Conservation (phyloP, 192 early-diverging fungal species). For the Glomus cerebriforme region DNA sequence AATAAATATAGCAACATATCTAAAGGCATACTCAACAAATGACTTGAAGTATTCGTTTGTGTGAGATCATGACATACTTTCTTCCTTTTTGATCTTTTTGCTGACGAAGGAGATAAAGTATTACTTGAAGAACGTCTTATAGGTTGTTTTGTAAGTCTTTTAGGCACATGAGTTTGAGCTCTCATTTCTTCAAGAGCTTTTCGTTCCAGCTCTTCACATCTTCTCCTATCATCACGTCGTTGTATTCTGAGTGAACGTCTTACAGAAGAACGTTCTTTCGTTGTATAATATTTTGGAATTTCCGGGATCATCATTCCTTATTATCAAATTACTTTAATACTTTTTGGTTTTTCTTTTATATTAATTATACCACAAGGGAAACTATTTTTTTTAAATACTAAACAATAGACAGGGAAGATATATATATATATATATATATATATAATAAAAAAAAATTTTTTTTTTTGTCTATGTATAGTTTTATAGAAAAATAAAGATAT, state of each 20-base stretch:
- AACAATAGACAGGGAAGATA: too few relatives aligned
- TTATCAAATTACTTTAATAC: neutral
- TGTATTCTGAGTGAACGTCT: conserved; percentile 13
- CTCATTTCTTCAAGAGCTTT: conserved; percentile 2
- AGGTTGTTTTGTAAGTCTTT: conserved; percentile 15
- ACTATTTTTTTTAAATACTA: too few relatives aligned
- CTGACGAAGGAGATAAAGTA: neutral
- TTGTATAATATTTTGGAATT: neutral
- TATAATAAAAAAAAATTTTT: too few relatives aligned
- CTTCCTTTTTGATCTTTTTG: conserved; percentile 7
- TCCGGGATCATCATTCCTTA: neutral
- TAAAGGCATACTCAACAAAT: conserved; percentile 8
- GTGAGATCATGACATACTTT: neutral
- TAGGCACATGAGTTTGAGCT: neutral
- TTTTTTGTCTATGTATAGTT: too few relatives aligned
- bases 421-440: too few relatives aligned
- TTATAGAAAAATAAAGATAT: too few relatives aligned
- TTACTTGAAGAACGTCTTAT: neutral
- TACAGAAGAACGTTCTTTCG: neutral
- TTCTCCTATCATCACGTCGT: conserved; percentile 12
- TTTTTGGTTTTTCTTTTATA: neutral
- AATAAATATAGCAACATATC: conserved; percentile 28
- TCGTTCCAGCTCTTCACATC: conserved; percentile 18
- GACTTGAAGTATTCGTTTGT: neutral
- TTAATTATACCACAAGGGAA: neutral